Percentiles rank a stretch among this genome's conserved stretches.
Evolutionary conservation across 768 basidiomycete species (phyloP).

Genomic region (Leccinum boreale): DNA sequence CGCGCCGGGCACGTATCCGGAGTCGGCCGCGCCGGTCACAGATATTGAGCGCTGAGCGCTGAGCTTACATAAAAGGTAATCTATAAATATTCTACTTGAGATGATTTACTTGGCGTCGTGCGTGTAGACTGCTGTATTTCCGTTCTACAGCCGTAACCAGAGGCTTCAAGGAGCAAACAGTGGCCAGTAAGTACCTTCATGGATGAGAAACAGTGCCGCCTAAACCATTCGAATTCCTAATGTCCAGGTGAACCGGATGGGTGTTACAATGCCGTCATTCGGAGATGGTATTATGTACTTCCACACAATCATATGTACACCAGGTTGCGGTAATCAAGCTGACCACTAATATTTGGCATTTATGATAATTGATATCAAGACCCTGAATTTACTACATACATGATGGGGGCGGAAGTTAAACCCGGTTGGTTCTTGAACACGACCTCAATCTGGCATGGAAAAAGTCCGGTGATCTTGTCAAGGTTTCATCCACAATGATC

Average conservation of each 20-base stretch:
- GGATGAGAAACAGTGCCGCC: not conserved
- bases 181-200: not conserved
- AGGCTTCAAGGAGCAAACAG: not conserved
- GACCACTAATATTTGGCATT: not conserved
- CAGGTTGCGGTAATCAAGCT: not conserved
- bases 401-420: slow-evolving; percentile 4
- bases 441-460: slow-evolving; percentile 6
- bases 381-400: slow-evolving; percentile 12
- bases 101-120: not conserved
- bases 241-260: not conserved
- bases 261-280: not conserved
- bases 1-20: not conserved
- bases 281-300: not conserved
- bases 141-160: slow-evolving; percentile 24
- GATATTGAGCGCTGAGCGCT: too few relatives aligned
- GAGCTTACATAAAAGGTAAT: slow-evolving; percentile 4
- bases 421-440: not conserved
- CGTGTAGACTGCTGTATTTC: slow-evolving; percentile 9
- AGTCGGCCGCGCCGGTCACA: too few relatives aligned
- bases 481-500: slow-evolving; percentile 4
- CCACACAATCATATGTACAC: not conserved
- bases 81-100: not conserved
- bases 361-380: slow-evolving; percentile 3
- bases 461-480: not conserved
- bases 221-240: not conserved